Evolutionary conservation across 768 basidiomycete species (phyloP), one percentile per base, ranked within the genome.

Genomic region (Fibroporia radiculosa): DNA sequence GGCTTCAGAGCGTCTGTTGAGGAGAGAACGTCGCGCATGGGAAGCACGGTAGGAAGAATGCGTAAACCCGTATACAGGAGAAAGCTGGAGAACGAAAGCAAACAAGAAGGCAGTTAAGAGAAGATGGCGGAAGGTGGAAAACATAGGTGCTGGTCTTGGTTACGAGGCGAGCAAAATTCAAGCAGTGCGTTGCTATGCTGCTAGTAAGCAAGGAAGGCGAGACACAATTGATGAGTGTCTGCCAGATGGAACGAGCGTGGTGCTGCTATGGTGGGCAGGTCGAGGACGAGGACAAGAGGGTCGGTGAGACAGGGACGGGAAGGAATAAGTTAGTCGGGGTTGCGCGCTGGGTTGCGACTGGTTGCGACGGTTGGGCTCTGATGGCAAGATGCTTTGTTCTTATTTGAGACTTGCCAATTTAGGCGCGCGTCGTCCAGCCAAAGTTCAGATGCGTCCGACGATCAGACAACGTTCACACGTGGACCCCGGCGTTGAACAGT

Each of bases 171-270:
- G n/a, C n/a, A 54, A 60, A 54, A 59, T 48, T 56, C 50, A 53
- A 39, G 65, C 47, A 40, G 32, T 47, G 19, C 13, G 44, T 42
- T 49, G 47, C 23, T 62, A 64, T 63, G 66, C 48, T 56, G 57
- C 53, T 56, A 59, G 45, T 51, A 47, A 58, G 66, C 61, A 48
- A 48, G 59, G 60, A 58, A 56, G 56, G 62, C 53, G 44, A 56
- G 62, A 56, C 56, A 53, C 48, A 29, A 50, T 22, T 35, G 49
- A 47, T 26, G 32, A 49, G 53, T 55, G 50, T 49, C 54, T 50
- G 54, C 54, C 64, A 55, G 56, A 57, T 38, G 53, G 46, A 75
- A 73, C 40, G 73, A 73, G 65, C 60, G 71, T 71, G 67, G 40
- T 55, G 50, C 54, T 56, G 57, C 55, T 58, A 48, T 52, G 54